Evolutionary conservation across 2,329 filamentous ascomycete species (phyloP).

Genomic region (Capronia americana): DNA sequence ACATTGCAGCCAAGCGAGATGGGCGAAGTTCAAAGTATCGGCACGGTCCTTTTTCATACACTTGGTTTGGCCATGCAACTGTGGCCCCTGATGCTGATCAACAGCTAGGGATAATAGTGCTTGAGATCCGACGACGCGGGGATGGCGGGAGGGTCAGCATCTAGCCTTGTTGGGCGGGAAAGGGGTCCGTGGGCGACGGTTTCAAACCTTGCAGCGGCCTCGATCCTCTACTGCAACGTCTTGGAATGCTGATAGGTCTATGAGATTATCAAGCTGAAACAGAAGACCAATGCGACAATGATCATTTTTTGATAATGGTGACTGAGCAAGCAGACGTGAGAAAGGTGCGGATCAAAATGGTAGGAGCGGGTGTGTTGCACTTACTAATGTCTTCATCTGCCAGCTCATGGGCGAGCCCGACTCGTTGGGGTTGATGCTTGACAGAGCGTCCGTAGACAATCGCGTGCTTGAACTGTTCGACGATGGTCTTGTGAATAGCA

Average conservation of each 20-base stretch:
- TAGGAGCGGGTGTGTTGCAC: slow-evolving; percentile 45
- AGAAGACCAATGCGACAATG: background rate
- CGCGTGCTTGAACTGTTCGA: slow-evolving; percentile 93
- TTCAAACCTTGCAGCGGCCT: slow-evolving; percentile 26
- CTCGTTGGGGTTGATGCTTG: slow-evolving; percentile 97
- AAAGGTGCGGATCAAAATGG: background rate
- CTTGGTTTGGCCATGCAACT: slow-evolving; percentile 7
- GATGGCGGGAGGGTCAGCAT: slow-evolving; percentile 26
- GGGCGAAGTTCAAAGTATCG: slow-evolving; percentile 12
- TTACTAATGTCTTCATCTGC: slow-evolving; percentile 96
- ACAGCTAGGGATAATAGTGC: slow-evolving; percentile 11
- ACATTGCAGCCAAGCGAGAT: slow-evolving; percentile 13
- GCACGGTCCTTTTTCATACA: slow-evolving; percentile 26
- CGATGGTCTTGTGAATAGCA: slow-evolving; percentile 92
- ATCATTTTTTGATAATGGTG: slow-evolving; percentile 48
- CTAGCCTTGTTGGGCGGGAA: slow-evolving; percentile 31
- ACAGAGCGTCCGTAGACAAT: slow-evolving; percentile 98
- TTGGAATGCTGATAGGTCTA: slow-evolving; percentile 9
- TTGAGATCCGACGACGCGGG: slow-evolving; percentile 26
- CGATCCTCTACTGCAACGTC: slow-evolving; percentile 6
- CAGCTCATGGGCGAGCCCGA: slow-evolving; percentile 88
- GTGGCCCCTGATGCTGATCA: slow-evolving; percentile 23
- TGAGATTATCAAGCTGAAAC: slow-evolving; percentile 11
- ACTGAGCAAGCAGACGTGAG: slow-evolving; percentile 37
- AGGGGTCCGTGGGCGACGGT: slow-evolving; percentile 17